These are phyloP conservation scores for Arthrobotrys entomopaga DNA, from an alignment of 2,329 filamentous ascomycete genomes.

Conservation along the genomic window DNA sequence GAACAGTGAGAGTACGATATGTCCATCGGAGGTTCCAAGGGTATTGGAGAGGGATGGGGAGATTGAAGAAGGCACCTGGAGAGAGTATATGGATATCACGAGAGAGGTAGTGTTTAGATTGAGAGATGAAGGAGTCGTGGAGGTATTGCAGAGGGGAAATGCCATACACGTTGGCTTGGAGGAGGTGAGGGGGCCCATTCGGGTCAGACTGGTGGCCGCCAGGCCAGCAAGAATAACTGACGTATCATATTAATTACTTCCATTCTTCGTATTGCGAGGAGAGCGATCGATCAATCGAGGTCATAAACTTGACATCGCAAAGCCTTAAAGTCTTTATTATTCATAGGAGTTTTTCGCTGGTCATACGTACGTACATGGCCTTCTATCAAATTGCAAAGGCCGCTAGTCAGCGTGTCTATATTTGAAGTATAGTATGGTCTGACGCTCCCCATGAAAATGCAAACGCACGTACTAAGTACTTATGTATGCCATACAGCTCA, in stretches of 20 bases:
- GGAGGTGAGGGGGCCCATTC: conserved; percentile 34
- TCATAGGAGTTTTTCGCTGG: too few species aligned
- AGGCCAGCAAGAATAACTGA: too few species aligned
- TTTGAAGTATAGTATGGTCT: too few species aligned
- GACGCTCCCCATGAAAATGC: too few species aligned
- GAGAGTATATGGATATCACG: conserved; percentile 33
- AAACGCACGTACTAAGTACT: too few species aligned
- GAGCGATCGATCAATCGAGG: too few species aligned
- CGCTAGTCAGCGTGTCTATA: too few species aligned
- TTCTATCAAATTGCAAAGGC: too few species aligned
- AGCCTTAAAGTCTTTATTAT: too few species aligned
- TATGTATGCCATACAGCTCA: conserved; percentile 31
- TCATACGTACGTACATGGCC: neutral
- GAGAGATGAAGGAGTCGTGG: conserved; percentile 32
- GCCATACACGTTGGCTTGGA: conserved; percentile 12
- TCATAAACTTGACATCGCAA: too few species aligned
- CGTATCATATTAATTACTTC: too few species aligned
- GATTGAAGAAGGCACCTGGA: conserved; percentile 27
- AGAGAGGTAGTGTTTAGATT: conserved; percentile 29
- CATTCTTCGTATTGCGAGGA: too few species aligned
- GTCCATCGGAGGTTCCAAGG: conserved; percentile 32
- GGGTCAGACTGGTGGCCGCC: conserved; percentile 26
- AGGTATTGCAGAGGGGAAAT: conserved; percentile 34
- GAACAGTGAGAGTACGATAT: conserved; percentile 28
- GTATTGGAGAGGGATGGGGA: conserved; percentile 28